phyloP scores from a whole-genome alignment of 306 rosid genomes.

The Lagenaria siceraria region DNA sequence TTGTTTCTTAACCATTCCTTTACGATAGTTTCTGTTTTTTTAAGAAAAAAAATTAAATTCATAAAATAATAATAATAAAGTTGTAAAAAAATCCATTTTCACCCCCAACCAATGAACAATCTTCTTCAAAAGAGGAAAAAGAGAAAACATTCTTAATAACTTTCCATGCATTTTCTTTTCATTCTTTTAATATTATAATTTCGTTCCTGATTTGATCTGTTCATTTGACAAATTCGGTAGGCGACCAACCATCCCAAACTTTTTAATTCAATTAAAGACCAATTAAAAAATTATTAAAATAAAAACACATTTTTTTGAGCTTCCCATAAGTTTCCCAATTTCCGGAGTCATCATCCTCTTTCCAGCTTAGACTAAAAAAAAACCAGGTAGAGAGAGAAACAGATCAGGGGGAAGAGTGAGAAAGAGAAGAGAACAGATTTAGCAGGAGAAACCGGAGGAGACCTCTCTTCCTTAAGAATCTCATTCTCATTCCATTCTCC shows the following conservation, averaged over 20 bases:
- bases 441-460: neutral
- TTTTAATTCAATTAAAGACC: neutral
- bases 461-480: neutral
- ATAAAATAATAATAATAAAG: too few species aligned
- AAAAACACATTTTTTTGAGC: neutral
- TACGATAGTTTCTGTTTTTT: too few species aligned
- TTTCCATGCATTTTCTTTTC: neutral
- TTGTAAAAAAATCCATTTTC: too few species aligned
- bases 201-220: neutral
- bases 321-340: conserved; percentile 6
- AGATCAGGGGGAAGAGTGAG: neutral
- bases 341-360: neutral
- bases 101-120: too few species aligned
- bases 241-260: neutral
- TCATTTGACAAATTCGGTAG: neutral
- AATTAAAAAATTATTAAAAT: neutral
- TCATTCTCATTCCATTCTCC: neutral
- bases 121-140: too few species aligned
- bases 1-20: too few species aligned
- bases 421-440: neutral
- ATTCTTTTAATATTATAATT: neutral
- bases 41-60: too few species aligned
- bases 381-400: neutral
- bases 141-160: too few species aligned
- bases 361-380: neutral